Conservation (phyloP, 345 rosid genomes). For the Pugionium dolabratum region DNA sequence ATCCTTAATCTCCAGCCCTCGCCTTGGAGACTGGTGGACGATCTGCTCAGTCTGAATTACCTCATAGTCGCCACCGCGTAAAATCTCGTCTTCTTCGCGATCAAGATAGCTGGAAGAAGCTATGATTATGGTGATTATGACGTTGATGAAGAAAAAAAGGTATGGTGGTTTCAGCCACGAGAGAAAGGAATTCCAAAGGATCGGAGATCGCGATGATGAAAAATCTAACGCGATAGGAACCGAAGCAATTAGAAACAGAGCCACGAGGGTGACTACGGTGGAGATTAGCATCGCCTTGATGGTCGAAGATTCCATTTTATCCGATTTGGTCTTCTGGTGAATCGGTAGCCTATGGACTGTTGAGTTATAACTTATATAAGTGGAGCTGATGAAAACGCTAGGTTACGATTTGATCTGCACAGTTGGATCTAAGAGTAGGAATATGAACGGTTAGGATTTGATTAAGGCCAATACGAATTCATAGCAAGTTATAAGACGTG, state of each 20-base stretch:
- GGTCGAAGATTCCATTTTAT: constrained; percentile 41
- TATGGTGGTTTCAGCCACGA: constrained; percentile 66
- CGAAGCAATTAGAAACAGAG: constrained; percentile 38
- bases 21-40: constrained; percentile 2
- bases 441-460: constrained; percentile 10
- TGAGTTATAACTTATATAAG: constrained; percentile 34
- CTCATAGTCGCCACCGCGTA: not conserved
- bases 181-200: constrained; percentile 44
- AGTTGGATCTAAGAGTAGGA: constrained; percentile 22
- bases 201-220: constrained; percentile 44
- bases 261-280: constrained; percentile 39
- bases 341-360: not conserved
- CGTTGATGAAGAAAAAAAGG: constrained; percentile 50
- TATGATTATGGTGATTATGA: constrained; percentile 56
- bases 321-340: not conserved
- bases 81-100: no score
- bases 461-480: not conserved
- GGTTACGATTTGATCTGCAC: constrained; percentile 1
- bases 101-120: constrained; percentile 47
- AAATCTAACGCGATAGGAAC: constrained; percentile 45
- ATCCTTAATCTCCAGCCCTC: not conserved
- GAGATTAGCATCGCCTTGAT: constrained; percentile 46
- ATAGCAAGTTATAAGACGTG: constrained; percentile 18
- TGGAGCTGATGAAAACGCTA: constrained; percentile 17
- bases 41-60: not conserved